These are phyloP conservation scores for Tagetes erecta DNA, from an alignment of 129 eudicot species.

Conservation along the genomic window DNA sequence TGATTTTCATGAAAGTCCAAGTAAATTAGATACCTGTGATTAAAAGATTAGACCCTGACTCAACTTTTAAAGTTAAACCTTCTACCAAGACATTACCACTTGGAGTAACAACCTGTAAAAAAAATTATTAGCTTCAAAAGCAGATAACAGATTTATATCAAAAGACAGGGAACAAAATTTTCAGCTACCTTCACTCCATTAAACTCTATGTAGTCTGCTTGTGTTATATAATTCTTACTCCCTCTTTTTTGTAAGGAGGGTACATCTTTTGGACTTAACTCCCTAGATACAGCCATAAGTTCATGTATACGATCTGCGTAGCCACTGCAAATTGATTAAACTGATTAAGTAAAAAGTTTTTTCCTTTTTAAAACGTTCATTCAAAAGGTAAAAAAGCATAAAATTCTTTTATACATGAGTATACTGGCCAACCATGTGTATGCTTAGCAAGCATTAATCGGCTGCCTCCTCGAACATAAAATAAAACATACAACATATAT, in stretches of 20 bases:
- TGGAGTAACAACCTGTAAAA: constrained; percentile 94
- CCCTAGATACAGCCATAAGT: constrained; percentile 84
- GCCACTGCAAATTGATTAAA: constrained; percentile 64
- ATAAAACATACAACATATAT: not conserved
- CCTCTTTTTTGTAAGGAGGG: constrained; percentile 68
- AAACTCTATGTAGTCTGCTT: constrained; percentile 92
- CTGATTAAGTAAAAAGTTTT: constrained; percentile 13
- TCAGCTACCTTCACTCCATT: constrained; percentile 76
- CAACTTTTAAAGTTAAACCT: constrained; percentile 80
- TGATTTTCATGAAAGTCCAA: not conserved
- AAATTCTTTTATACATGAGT: constrained; percentile 7
- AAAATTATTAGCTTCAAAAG: not conserved
- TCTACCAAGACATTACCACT: constrained; percentile 97
- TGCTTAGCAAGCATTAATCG: constrained; percentile 5
- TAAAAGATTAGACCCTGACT: constrained; percentile 87
- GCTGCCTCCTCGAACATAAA: constrained; percentile 11
- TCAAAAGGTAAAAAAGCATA: not conserved
- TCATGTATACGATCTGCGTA: constrained; percentile 98
- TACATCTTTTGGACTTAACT: constrained; percentile 64
- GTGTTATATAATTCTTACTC: constrained; percentile 77
- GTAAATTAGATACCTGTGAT: constrained; percentile 65
- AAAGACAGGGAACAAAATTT: constrained; percentile 2
- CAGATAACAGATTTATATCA: constrained; percentile 7
- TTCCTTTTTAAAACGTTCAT: constrained; percentile 5
- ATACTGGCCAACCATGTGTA: constrained; percentile 8